Evolutionary conservation across 495 filamentous ascomycete genomes (phyloP).

Genomic region (Penicillium soppii): DNA sequence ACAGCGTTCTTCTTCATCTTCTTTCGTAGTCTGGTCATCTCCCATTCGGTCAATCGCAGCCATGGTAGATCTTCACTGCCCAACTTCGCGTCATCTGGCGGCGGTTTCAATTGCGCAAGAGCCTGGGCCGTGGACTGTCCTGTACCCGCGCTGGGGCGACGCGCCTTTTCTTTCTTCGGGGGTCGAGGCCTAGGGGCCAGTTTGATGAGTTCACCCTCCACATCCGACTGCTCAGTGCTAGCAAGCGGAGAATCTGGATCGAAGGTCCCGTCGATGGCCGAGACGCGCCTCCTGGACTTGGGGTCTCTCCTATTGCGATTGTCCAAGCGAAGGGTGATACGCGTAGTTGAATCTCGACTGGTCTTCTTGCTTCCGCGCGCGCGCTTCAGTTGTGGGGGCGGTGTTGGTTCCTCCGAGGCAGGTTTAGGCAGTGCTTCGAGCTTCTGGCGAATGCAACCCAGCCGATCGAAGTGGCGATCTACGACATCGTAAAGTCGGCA

Average conservation of each 20-base stretch:
- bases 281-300: slow-evolving; percentile 43
- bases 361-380: slow-evolving; percentile 44
- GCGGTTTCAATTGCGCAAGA: slow-evolving; percentile 71
- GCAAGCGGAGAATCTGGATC: slow-evolving; percentile 45
- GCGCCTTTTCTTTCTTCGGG: slow-evolving; percentile 43
- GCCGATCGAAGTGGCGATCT: slow-evolving; percentile 72
- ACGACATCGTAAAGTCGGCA: slow-evolving; percentile 75
- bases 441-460: slow-evolving; percentile 76
- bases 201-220: slow-evolving; percentile 25
- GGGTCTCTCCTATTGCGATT: slow-evolving; percentile 20
- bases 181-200: slow-evolving; percentile 14
- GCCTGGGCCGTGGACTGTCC: slow-evolving; percentile 78
- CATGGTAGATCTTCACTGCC: slow-evolving; percentile 83
- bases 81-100: slow-evolving; percentile 68
- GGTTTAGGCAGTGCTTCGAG: slow-evolving; percentile 74
- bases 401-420: slow-evolving; percentile 66
- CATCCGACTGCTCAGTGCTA: slow-evolving; percentile 49
- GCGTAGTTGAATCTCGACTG: slow-evolving; percentile 42
- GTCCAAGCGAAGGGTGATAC: slow-evolving; percentile 66
- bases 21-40: slow-evolving; percentile 88
- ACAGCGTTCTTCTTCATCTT: slow-evolving; percentile 99
- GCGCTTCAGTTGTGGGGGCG: slow-evolving; percentile 51
- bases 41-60: slow-evolving; percentile 85
- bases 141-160: slow-evolving; percentile 47
- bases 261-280: slow-evolving; percentile 36